Evolutionary conservation across 345 rosid genomes (phyloP), one percentile per base, ranked within the genome.

Genomic region (Gossypium anomalum): DNA sequence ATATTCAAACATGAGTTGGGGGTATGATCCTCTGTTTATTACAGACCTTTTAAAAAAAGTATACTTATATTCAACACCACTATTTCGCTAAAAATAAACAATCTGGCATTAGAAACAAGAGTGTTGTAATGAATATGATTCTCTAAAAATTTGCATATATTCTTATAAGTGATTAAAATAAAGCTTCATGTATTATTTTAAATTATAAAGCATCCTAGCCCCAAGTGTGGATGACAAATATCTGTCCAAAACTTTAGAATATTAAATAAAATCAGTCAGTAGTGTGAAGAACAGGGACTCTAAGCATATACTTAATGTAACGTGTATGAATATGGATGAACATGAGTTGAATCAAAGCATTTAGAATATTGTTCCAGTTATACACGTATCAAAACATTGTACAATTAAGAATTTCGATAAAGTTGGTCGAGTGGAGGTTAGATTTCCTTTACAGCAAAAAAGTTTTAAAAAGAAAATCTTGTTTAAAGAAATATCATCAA

Each of bases 391-490:
- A 49, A 68, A 49, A 25, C 10, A 25, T 8, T 48, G 15, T 23
- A 48, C 2, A 67, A 25, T 23, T 48, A 23, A 67, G 43, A 49
- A 14, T 67, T 47, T 23, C 4, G 56, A 22, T 10, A 48, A 48
- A 48, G 71, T 23, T 48, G 57, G 19, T 67, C 3, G 20, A 67
- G 43, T 23, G 71, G 43, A 41, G 49, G 13, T 57, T 57, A 22
- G 52, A 20, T 56, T 75, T 55, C 25, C 72, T 75, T 75, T 67
- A 67, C 66, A 66, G 78, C 49, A 27, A 57, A 12, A 7, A 20
- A 58, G 66, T 72, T 51, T 16, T 13, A 57, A 15, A 38, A 10
- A 19, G 20, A 16, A 34, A 19, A 43, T 56, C 17, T 29, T 56
- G 48, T 56, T 52, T 41, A 20, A 56, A 17, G 41, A 53, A 69